Evolutionary conservation across 2,329 filamentous ascomycete genomes (phyloP).

Genomic region (Rutstroemia sp.): DNA sequence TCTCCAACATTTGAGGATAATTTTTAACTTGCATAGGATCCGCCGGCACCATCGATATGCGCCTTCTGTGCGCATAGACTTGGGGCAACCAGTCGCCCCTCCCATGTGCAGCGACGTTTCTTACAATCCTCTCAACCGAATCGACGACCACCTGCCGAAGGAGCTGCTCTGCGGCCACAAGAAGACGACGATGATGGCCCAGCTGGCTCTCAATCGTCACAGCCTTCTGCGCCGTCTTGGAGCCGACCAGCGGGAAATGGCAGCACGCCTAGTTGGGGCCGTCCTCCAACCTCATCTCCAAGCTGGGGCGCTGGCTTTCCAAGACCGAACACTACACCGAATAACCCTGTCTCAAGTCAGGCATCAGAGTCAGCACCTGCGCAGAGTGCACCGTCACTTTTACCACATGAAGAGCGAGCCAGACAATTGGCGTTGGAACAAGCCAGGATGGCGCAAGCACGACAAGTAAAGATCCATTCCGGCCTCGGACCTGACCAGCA

Average conservation of each 20-base stretch:
- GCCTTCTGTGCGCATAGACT: slow-evolving; percentile 29
- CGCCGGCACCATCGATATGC: slow-evolving; percentile 24
- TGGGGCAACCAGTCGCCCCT: slow-evolving; percentile 23
- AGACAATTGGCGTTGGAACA: slow-evolving; percentile 16
- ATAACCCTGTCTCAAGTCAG: neutral
- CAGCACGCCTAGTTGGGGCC: slow-evolving; percentile 9
- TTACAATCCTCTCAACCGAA: slow-evolving; percentile 26
- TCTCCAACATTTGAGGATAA: neutral
- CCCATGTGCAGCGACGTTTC: slow-evolving; percentile 28
- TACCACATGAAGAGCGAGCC: slow-evolving; percentile 24
- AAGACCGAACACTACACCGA: neutral
- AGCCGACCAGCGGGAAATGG: slow-evolving; percentile 11
- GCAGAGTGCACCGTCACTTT: slow-evolving; percentile 7
- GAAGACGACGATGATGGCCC: slow-evolving; percentile 11
- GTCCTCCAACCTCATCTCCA: neutral
- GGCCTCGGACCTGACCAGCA: slow-evolving; percentile 23
- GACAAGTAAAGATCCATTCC: slow-evolving; percentile 12
- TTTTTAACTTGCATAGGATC: slow-evolving; percentile 18
- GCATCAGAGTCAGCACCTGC: neutral
- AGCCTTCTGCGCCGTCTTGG: slow-evolving; percentile 12
- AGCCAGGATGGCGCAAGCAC: slow-evolving; percentile 2
- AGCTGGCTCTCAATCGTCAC: neutral
- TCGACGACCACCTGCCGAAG: slow-evolving; percentile 20
- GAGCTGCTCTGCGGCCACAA: slow-evolving; percentile 5
- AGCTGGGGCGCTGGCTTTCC: too few species aligned